Percentiles rank a stretch among this genome's conserved stretches.
Conservation (phyloP, 768 basidiomycete species). For the Mycena belliarum region DNA sequence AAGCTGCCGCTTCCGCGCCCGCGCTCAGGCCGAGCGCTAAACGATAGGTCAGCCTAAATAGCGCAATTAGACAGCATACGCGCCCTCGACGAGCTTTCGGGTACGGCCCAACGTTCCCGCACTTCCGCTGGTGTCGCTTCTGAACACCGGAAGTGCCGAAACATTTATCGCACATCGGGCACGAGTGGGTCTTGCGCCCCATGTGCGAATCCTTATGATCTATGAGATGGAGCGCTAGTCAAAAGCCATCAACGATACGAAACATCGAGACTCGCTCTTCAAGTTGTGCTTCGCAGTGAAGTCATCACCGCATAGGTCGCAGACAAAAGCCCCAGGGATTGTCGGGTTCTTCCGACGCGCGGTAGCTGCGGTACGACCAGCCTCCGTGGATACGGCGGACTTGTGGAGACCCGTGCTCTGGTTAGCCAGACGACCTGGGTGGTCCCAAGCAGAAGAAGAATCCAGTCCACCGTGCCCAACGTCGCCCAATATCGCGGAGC, state of each 20-base stretch:
- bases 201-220: constrained; percentile 9
- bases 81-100: no score
- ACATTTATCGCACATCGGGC: not conserved
- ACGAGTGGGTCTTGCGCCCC: not conserved
- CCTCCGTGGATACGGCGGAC: not conserved
- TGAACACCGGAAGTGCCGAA: constrained; percentile 1
- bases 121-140: constrained; percentile 1
- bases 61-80: no score
- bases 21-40: no score
- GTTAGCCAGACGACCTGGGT: not conserved
- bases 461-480: not conserved
- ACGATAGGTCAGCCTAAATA: no score
- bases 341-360: not conserved
- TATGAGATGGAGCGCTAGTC: not conserved
- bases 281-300: constrained; percentile 6
- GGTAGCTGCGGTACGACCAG: not conserved
- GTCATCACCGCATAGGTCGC: not conserved
- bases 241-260: not conserved
- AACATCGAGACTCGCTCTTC: not conserved
- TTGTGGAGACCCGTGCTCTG: not conserved
- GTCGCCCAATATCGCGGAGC: not conserved
- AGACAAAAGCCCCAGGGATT: not conserved
- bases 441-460: not conserved
- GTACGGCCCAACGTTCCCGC: not conserved
- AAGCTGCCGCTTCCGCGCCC: no score